Base-by-base conservation (phyloP, 2,329 filamentous ascomycete species). In the Fusarium abutilonis region DNA sequence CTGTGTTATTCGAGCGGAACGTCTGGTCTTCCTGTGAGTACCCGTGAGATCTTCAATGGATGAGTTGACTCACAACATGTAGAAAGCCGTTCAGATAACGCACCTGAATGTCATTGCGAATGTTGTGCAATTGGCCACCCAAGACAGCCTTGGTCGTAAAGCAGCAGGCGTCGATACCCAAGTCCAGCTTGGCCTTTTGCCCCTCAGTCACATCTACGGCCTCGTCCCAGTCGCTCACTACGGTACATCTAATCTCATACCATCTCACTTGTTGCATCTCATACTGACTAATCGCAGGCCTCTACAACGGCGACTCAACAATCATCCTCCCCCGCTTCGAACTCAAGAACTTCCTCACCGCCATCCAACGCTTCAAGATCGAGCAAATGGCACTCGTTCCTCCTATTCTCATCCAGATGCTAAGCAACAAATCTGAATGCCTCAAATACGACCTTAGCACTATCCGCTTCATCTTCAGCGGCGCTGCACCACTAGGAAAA, bases 41-140 rank as follows among this genome's bases (percentile, higher is more conserved):
- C 3, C 17, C 11, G 9, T 6, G 6, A 15, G 26, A 21, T 6
- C n/a, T 9, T 10, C 6, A 29, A 1, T 3, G 32, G 19, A 28
- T 14, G 5, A 4, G 31, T 10, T 9, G 2, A 23, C 51, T 66
- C 34, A 72, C 35, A 56, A 9, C 11, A 7, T 46, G 9, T 55
- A 90, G 86, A 92, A 93, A 88, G 91, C 90, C 40, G 91, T 93
- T 49, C 92, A 91, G 87, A 90, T 94, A 56, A 90, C 89, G 4
- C 91, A 94, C 72, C 78, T 78, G 34, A 94, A 94, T 64, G 88
- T 93, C 39, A 93, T 94, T 43, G 85, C 90, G 48, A 94, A 93
- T 70, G 83, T 86, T 0, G 70, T 92, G 42, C 90, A 93, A 72
- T 80, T 88, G 51, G 71, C 70, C 7, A 71, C 80, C 1, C 86